These are phyloP conservation scores for Wickerhamomyces ciferrii DNA, from an alignment of 805 yeast genomes.

Conservation along the genomic window DNA sequence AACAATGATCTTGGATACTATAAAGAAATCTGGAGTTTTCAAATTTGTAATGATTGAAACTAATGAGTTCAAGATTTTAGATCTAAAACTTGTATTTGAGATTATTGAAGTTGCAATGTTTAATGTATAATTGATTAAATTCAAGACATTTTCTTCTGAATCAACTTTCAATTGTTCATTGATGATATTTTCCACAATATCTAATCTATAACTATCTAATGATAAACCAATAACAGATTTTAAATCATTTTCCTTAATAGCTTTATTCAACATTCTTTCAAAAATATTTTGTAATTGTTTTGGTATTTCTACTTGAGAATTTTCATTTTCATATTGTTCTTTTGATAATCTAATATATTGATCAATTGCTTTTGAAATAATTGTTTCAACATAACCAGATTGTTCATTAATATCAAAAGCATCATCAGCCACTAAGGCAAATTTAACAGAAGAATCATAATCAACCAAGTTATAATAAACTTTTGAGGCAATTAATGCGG, in stretches of 20 bases:
- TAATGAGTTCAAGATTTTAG: slow-evolving; percentile 54
- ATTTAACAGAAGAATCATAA: slow-evolving; percentile 83
- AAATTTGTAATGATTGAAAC: slow-evolving; percentile 55
- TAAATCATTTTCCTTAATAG: slow-evolving; percentile 65
- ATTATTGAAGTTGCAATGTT: slow-evolving; percentile 68
- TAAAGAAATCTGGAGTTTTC: slow-evolving; percentile 71
- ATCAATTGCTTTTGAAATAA: slow-evolving; percentile 89
- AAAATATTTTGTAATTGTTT: slow-evolving; percentile 63
- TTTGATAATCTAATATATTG: slow-evolving; percentile 68
- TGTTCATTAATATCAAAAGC: slow-evolving; percentile 70
- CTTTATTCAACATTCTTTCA: slow-evolving; percentile 81
- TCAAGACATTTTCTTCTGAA: slow-evolving; percentile 48
- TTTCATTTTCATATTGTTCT: slow-evolving; percentile 33
- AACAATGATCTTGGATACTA: slow-evolving; percentile 80
- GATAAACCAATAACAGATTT: slow-evolving; percentile 88
- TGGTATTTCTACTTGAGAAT: slow-evolving; percentile 37
- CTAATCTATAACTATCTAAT: slow-evolving; percentile 82
- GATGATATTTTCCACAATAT: slow-evolving; percentile 63
- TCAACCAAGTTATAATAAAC: slow-evolving; percentile 91
- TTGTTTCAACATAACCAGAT: slow-evolving; percentile 88
- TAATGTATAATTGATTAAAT: slow-evolving; percentile 67
- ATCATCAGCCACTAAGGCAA: slow-evolving; percentile 79
- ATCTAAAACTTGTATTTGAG: slow-evolving; percentile 60
- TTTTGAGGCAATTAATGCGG: slow-evolving; percentile 90
- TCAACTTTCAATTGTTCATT: slow-evolving; percentile 29